phyloP scores from a whole-genome alignment of 208 protist species.

The Acanthamoeba divionensis region DNA sequence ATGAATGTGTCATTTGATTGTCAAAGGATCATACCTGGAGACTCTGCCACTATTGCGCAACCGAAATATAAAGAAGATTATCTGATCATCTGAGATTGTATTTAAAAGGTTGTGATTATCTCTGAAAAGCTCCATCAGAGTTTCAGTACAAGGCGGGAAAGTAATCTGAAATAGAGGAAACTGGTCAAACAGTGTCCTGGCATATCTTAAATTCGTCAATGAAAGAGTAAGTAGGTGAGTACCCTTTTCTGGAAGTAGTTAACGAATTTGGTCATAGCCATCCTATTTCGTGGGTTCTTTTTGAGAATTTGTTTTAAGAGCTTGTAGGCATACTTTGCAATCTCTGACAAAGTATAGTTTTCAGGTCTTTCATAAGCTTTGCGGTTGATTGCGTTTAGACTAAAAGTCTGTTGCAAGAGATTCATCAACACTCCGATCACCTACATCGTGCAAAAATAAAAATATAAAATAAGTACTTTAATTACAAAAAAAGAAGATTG shows the following conservation, averaged over 20 bases:
- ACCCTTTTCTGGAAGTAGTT: conserved; percentile 47
- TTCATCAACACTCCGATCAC: conserved; percentile 37
- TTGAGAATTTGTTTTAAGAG: conserved; percentile 50
- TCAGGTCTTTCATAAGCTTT: conserved; percentile 1
- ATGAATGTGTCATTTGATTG: too few species aligned
- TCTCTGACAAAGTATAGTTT: conserved; percentile 31
- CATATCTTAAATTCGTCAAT: too few species aligned
- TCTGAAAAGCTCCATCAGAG: conserved; percentile 40
- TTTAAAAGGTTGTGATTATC: conserved; percentile 30
- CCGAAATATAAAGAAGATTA: conserved; percentile 30
- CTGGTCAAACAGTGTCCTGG: too few species aligned
- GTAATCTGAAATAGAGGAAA: too few species aligned
- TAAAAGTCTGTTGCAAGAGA: conserved; percentile 25
- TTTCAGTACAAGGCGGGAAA: conserved; percentile 23
- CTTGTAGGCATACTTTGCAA: conserved; percentile 11
- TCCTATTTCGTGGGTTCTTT: conserved; percentile 30
- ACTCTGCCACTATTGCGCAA: background rate
- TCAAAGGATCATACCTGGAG: too few species aligned
- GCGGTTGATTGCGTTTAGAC: background rate
- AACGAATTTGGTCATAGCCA: conserved; percentile 40
- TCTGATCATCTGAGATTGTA: conserved; percentile 41
- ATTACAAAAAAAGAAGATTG: too few species aligned
- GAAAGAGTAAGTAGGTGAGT: background rate
- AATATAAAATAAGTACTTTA: too few species aligned
- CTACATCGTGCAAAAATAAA: background rate